Conservation (phyloP, 441 rosid species). For the Populus tomentosa region DNA sequence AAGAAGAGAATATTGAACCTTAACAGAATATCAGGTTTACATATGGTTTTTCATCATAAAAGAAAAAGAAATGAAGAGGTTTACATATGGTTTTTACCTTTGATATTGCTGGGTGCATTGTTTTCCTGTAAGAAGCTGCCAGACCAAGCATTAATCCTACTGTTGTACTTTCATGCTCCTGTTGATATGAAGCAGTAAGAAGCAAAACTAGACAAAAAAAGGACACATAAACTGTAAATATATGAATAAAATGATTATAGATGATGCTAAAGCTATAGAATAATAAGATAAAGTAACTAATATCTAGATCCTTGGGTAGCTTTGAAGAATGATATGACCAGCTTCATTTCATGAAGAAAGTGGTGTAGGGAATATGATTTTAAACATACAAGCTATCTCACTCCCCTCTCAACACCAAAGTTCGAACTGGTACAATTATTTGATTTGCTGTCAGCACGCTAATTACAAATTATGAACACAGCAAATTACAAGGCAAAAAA, state of each 20-base stretch:
- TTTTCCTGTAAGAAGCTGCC: constrained; percentile 91
- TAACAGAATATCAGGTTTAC: not conserved
- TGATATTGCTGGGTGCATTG: constrained; percentile 92
- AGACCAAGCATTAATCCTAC: constrained; percentile 98
- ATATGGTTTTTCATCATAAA: not conserved
- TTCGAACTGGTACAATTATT: not conserved
- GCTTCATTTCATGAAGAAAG: not conserved
- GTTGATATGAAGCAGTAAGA: constrained; percentile 17
- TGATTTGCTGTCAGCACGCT: not conserved
- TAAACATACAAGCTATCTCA: not conserved
- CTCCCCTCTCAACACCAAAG: not conserved
- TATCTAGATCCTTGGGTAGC: not conserved
- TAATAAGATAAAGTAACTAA: not conserved
- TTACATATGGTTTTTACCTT: constrained; percentile 44
- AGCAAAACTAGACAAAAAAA: constrained; percentile 11
- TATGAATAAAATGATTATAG: not conserved
- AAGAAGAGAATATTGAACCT: not conserved
- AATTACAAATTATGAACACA: not conserved
- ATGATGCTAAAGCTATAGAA: not conserved
- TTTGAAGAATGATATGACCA: not conserved
- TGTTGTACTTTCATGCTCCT: constrained; percentile 96
- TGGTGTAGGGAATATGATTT: not conserved
- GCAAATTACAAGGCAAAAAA: not conserved
- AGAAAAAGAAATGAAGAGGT: not conserved
- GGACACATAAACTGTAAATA: not conserved